These are phyloP conservation scores for Lycium barbarum DNA, from an alignment of 257 asterid genomes.

Conservation along the genomic window DNA sequence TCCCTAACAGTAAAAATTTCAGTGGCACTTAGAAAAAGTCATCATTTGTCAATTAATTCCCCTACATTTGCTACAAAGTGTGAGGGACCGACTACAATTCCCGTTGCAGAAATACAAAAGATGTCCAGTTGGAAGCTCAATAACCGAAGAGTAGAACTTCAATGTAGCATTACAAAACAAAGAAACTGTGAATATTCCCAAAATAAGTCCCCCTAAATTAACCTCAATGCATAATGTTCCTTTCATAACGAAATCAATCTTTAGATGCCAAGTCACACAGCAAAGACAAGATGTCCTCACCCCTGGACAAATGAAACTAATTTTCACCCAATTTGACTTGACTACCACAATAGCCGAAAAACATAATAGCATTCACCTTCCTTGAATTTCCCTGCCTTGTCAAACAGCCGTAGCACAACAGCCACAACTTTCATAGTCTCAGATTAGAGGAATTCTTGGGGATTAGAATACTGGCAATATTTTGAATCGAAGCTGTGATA, in stretches of 20 bases:
- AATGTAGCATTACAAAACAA: not conserved
- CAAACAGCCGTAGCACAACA: not conserved
- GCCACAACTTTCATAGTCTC: not conserved
- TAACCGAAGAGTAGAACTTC: not conserved
- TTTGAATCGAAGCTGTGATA: not conserved
- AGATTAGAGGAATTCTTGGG: not conserved
- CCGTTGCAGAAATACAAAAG: not conserved
- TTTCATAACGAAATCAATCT: not conserved
- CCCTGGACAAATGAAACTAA: not conserved
- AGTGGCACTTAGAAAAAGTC: not conserved
- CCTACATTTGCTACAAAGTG: not conserved
- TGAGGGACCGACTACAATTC: slow-evolving; percentile 1
- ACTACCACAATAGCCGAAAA: slow-evolving; percentile 1
- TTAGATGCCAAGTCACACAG: not conserved
- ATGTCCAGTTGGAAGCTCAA: not conserved
- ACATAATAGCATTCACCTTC: not conserved
- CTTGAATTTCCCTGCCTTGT: slow-evolving; percentile 6
- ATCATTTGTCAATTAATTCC: not conserved
- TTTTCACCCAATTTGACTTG: not conserved
- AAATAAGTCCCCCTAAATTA: not conserved
- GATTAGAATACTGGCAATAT: not conserved
- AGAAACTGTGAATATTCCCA: not conserved
- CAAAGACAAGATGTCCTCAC: slow-evolving; percentile 3
- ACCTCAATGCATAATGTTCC: slow-evolving; percentile 2
- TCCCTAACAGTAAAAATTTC: not conserved